Conservation (phyloP, 257 asterid genomes). For the Plantago ovata region DNA sequence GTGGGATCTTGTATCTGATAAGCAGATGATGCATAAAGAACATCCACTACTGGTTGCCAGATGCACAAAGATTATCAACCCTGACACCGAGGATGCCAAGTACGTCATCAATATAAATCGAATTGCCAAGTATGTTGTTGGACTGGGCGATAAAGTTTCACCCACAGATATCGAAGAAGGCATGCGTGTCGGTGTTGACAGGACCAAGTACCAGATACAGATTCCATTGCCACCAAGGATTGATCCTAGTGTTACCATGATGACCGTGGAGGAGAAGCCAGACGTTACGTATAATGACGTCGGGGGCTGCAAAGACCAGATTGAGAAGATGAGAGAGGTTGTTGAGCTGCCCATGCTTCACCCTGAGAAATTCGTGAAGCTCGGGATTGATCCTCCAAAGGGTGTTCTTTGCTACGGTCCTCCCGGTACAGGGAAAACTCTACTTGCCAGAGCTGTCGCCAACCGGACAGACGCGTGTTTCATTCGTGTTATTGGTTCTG, state of each 20-base stretch:
- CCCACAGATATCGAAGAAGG: slow-evolving; percentile 98
- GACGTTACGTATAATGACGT: slow-evolving; percentile 97
- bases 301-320: slow-evolving; percentile 98
- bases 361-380: slow-evolving; percentile 92
- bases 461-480: slow-evolving; percentile 97
- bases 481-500: slow-evolving; percentile 96
- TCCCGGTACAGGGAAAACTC: slow-evolving; percentile 98
- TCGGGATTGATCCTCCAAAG: slow-evolving; percentile 98
- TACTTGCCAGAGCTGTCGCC: slow-evolving; percentile 99
- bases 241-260: slow-evolving; percentile 99
- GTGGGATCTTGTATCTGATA: slow-evolving; percentile 98
- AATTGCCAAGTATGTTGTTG: slow-evolving; percentile 94
- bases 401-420: slow-evolving; percentile 98
- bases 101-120: slow-evolving; percentile 78
- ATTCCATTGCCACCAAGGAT: slow-evolving; percentile 96
- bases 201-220: slow-evolving; percentile 94
- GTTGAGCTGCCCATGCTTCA: slow-evolving; percentile 99
- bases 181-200: slow-evolving; percentile 97
- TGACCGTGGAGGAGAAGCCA: slow-evolving; percentile 99
- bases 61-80: slow-evolving; percentile 85
- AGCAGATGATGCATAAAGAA: slow-evolving; percentile 99
- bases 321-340: slow-evolving; percentile 99
- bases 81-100: slow-evolving; percentile 85
- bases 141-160: too few species aligned
- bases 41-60: slow-evolving; percentile 97